Conservation (phyloP, 2,329 filamentous ascomycete species). For the Cladosporium halotolerans region DNA sequence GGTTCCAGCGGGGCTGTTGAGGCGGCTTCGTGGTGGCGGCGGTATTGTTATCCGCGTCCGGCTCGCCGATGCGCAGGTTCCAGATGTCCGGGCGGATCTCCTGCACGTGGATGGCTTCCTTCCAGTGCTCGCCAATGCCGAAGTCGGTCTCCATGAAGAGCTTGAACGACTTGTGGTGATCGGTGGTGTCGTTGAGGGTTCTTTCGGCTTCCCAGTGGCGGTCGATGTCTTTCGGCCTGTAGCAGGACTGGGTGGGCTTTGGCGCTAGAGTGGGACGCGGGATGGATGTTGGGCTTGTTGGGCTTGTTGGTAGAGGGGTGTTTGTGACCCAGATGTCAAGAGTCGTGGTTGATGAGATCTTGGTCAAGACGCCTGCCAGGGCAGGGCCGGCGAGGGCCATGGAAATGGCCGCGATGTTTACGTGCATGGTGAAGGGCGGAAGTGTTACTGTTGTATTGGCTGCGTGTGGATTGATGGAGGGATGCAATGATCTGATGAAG, state of each 20-base stretch:
- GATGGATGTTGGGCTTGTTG: neutral
- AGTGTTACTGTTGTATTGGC: neutral
- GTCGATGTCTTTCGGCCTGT: neutral
- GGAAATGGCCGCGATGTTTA: neutral
- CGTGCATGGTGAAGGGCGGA: neutral
- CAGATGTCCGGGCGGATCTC: conserved; percentile 4
- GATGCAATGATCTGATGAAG: neutral
- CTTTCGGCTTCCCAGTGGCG: conserved; percentile 13
- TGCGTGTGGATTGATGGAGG: neutral
- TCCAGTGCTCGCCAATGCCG: neutral
- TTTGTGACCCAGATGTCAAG: neutral
- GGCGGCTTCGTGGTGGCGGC: neutral
- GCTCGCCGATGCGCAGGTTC: neutral
- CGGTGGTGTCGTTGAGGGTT: conserved; percentile 19
- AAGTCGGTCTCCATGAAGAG: neutral
- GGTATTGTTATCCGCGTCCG: too few species aligned
- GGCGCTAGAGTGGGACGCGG: neutral
- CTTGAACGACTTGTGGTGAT: conserved; percentile 19
- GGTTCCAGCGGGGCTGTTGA: conserved; percentile 3
- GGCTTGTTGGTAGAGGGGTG: neutral
- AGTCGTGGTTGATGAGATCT: neutral
- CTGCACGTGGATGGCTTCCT: neutral
- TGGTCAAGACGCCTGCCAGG: neutral
- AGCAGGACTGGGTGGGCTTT: neutral
- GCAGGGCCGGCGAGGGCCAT: neutral